Conservation (phyloP, 2,329 filamentous ascomycete species). For the Curvularia lunata region DNA sequence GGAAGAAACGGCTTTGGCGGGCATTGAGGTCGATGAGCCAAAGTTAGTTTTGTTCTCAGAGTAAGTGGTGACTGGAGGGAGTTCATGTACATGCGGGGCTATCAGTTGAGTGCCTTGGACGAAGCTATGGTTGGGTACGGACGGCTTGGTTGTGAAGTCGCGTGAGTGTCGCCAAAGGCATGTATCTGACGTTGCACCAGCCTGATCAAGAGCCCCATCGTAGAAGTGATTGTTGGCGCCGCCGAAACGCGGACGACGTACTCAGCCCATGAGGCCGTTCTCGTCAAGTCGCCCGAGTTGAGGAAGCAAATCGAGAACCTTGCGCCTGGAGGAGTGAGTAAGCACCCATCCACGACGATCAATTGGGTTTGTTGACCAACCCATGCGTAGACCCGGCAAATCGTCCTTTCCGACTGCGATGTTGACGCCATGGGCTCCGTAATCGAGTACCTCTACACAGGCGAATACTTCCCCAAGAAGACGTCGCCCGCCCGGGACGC, state of each 20-base stretch:
- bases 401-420: constrained; percentile 72
- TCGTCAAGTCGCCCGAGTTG: constrained; percentile 78
- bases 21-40: constrained; percentile 52
- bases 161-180: neutral
- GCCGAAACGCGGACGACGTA: constrained; percentile 68
- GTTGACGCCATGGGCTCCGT: constrained; percentile 78
- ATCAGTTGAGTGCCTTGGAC: neutral
- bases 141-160: neutral
- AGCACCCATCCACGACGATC: too few relatives aligned
- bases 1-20: constrained; percentile 48
- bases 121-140: too few relatives aligned
- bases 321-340: constrained; percentile 63
- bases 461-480: constrained; percentile 78
- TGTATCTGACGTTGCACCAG: constrained; percentile 37
- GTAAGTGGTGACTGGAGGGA: constrained; percentile 40
- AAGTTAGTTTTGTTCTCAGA: constrained; percentile 55
- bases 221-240: constrained; percentile 55
- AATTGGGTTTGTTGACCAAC: too few relatives aligned
- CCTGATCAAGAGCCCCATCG: constrained; percentile 57
- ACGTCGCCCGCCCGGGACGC: constrained; percentile 67
- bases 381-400: constrained; percentile 62
- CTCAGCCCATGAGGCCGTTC: constrained; percentile 78
- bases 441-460: constrained; percentile 82
- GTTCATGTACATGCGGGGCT: neutral
- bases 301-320: constrained; percentile 67